Percentiles rank a stretch among this genome's conserved stretches.
phyloP scores from a whole-genome alignment of 2,329 filamentous ascomycete genomes.

The Daldinia sp. region DNA sequence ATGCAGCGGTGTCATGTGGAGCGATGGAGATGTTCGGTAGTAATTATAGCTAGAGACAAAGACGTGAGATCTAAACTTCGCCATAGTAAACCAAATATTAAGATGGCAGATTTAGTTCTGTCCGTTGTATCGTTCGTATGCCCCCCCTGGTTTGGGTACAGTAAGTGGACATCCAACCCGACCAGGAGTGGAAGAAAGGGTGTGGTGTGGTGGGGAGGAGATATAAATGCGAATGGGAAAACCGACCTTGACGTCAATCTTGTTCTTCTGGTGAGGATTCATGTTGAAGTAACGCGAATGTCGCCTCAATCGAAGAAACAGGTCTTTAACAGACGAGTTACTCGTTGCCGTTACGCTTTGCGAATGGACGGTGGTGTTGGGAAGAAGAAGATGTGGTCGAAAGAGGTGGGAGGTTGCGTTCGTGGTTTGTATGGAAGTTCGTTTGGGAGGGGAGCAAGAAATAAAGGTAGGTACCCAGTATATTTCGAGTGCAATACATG shows the following conservation, averaged over 20 bases:
- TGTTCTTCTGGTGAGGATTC: conserved; percentile 99
- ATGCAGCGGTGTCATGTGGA: conserved; percentile 32
- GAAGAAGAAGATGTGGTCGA: conserved; percentile 15
- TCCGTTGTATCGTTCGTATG: neutral
- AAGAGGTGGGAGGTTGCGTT: conserved; percentile 37
- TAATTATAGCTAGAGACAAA: conserved; percentile 23
- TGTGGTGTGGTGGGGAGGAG: conserved; percentile 12
- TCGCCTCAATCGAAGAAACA: conserved; percentile 29
- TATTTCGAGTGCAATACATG: conserved; percentile 5
- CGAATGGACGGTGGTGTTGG: conserved; percentile 15
- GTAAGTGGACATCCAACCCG: conserved; percentile 28
- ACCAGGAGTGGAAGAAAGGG: conserved; percentile 23
- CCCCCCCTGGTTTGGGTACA: conserved; percentile 25
- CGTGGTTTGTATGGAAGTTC: conserved; percentile 26
- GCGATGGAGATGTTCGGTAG: conserved; percentile 1
- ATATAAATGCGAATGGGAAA: conserved; percentile 26
- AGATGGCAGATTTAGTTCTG: conserved; percentile 1
- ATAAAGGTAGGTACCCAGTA: conserved; percentile 15
- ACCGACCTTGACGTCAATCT: conserved; percentile 94
- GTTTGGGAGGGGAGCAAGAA: conserved; percentile 36
- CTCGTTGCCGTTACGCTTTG: conserved; percentile 27
- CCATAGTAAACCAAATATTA: neutral
- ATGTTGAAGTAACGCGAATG: conserved; percentile 62
- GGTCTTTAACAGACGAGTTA: conserved; percentile 17
- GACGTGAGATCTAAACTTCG: conserved; percentile 8